Percentiles rank a stretch among this genome's conserved stretches.
Conservation (phyloP, 257 asterid species). For the Forsythia suspensa region DNA sequence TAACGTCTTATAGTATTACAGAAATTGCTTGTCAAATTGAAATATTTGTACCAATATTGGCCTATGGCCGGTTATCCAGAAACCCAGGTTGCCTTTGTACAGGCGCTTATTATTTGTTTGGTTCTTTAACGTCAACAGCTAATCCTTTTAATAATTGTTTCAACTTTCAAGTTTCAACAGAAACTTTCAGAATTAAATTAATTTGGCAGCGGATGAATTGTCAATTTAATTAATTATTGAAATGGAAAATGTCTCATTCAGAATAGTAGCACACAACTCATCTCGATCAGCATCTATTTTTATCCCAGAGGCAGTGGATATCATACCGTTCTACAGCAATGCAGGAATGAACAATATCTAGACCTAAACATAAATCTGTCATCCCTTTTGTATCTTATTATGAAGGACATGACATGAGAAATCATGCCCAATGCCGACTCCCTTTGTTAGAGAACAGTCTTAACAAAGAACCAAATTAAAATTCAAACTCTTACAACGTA, state of each 20-base stretch:
- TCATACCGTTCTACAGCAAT: not conserved
- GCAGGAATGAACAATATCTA: not conserved
- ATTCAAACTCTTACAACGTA: not conserved
- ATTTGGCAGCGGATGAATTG: not conserved
- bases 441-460: not conserved
- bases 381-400: not conserved
- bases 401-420: not conserved
- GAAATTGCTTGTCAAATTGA: conserved; percentile 24
- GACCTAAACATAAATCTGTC: too few relatives aligned
- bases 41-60: conserved; percentile 9
- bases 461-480: not conserved
- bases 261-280: not conserved
- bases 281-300: too few relatives aligned
- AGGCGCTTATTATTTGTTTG: conserved; percentile 1
- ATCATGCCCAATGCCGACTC: not conserved
- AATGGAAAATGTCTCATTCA: not conserved
- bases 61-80: conserved; percentile 32
- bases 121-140: not conserved
- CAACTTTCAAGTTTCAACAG: conserved; percentile 31
- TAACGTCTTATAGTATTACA: not conserved
- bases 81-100: conserved; percentile 28
- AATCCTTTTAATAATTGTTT: conserved; percentile 6
- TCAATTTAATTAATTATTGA: not conserved
- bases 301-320: not conserved
- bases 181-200: not conserved